These are phyloP conservation scores for Musa schizocarpa DNA, from an alignment of 176 grass and related monocot species.

Conservation along the genomic window DNA sequence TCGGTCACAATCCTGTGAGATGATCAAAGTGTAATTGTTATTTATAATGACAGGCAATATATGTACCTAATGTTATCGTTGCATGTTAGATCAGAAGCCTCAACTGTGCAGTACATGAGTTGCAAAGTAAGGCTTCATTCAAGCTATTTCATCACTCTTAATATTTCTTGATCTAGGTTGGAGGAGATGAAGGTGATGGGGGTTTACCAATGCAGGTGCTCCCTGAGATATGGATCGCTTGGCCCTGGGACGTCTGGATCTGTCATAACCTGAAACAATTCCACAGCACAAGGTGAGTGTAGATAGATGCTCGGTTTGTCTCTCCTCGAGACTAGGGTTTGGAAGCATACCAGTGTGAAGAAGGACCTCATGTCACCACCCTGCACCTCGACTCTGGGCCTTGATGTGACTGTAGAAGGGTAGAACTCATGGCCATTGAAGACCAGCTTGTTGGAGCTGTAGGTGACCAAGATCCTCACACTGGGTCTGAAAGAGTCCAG, in stretches of 20 bases:
- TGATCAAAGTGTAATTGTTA: too few species aligned
- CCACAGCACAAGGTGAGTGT: not conserved
- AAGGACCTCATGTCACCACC: conserved; percentile 63
- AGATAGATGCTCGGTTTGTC: conserved; percentile 1
- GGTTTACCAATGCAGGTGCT: conserved; percentile 83
- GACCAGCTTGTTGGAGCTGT: conserved; percentile 65
- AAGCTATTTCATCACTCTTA: too few species aligned
- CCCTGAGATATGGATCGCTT: conserved; percentile 86
- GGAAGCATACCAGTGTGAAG: conserved; percentile 69
- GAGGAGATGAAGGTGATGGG: too few species aligned
- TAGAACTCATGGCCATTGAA: conserved; percentile 85
- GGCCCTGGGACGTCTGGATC: conserved; percentile 95
- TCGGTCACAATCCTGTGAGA: conserved; percentile 81
- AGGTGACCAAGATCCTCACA: conserved; percentile 71
- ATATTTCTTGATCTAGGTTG: too few species aligned
- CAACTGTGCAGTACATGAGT: too few species aligned
- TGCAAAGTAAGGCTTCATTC: too few species aligned
- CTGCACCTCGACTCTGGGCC: conserved; percentile 71
- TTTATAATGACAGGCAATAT: not conserved
- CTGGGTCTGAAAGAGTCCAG: conserved; percentile 69
- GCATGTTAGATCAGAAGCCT: too few species aligned
- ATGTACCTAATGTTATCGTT: not conserved
- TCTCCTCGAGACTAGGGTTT: not conserved
- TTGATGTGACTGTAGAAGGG: conserved; percentile 54
- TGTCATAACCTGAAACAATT: conserved; percentile 69